A percentile compares a stretch with the other conserved stretches of the same genome.
phyloP scores from a whole-genome alignment of 768 basidiomycete genomes.

The Lactarius akahatsu region DNA sequence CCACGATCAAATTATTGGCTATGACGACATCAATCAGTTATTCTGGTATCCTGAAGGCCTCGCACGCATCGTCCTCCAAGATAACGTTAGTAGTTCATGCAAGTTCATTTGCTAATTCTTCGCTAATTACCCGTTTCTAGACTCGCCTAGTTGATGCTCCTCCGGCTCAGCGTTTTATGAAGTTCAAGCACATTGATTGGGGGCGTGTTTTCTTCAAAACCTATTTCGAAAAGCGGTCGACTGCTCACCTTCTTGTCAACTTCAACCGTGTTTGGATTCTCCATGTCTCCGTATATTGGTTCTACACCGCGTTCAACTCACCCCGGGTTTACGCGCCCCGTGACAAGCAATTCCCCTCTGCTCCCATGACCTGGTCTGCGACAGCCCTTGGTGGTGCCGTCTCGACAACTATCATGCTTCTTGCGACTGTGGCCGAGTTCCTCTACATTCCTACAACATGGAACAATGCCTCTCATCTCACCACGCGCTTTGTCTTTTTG shows the following conservation, averaged over 20 bases:
- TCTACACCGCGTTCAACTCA: conserved; percentile 97
- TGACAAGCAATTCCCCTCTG: conserved; percentile 63
- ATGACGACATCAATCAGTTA: conserved; percentile 98
- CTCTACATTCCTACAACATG: conserved; percentile 97
- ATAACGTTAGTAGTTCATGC: conserved; percentile 65
- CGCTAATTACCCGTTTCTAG: conserved; percentile 40
- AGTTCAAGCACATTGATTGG: conserved; percentile 91
- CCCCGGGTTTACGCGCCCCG: conserved; percentile 84
- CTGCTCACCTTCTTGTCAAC: conserved; percentile 92
- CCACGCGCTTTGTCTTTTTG: conserved; percentile 89
- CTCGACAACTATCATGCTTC: conserved; percentile 89
- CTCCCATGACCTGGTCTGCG: conserved; percentile 94
- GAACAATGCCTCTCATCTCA: conserved; percentile 98
- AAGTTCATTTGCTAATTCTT: conserved; percentile 1
- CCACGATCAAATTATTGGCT: conserved; percentile 95
- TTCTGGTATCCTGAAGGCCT: conserved; percentile 99
- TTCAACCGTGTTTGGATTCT: conserved; percentile 99
- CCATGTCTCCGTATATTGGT: conserved; percentile 92
- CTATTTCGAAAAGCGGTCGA: conserved; percentile 94
- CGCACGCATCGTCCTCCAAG: conserved; percentile 83
- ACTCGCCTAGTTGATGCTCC: conserved; percentile 89
- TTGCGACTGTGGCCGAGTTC: conserved; percentile 92
- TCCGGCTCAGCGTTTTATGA: conserved; percentile 91
- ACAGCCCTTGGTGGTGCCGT: conserved; percentile 95
- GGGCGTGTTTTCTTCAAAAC: conserved; percentile 97